Conservation (phyloP, 2,329 filamentous ascomycete genomes). For the Raffaelea albimanens region DNA sequence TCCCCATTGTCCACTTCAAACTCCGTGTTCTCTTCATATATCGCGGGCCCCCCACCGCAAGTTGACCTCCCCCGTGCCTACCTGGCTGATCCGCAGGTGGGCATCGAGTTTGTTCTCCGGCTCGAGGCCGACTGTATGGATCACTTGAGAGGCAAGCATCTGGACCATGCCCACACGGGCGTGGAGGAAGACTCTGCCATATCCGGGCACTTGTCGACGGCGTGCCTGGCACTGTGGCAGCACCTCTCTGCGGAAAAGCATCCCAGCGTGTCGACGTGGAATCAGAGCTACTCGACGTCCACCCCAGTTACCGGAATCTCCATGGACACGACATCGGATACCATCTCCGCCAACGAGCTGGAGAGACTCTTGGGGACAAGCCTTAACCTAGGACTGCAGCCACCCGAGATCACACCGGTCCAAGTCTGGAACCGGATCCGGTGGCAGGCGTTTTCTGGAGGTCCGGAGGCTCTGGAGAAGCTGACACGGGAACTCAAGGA, state of each 20-base stretch:
- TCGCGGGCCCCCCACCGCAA: background rate
- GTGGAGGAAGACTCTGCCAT: background rate
- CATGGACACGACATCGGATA: background rate
- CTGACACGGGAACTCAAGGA: background rate
- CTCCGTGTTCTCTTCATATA: too few relatives aligned
- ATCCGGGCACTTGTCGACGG: background rate
- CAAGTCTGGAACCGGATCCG: conserved; percentile 3
- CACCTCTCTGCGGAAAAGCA: background rate
- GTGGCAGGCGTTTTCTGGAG: background rate
- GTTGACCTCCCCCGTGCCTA: background rate
- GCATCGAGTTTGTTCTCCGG: conserved; percentile 3
- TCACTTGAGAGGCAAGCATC: conserved; percentile 1
- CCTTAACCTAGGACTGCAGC: background rate
- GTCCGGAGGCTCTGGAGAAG: background rate
- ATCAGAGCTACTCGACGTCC: too few relatives aligned
- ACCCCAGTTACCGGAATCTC: too few relatives aligned
- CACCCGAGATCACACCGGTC: conserved; percentile 1
- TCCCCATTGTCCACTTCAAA: too few relatives aligned
- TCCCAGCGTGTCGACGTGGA: background rate
- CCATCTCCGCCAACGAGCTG: background rate
- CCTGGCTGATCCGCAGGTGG: background rate
- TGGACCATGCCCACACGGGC: conserved; percentile 1
- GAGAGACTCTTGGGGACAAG: background rate
- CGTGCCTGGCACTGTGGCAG: background rate
- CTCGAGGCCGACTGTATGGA: conserved; percentile 5